Base-by-base conservation (phyloP, 208 protist species). In the Porcisia hertigi region DNA sequence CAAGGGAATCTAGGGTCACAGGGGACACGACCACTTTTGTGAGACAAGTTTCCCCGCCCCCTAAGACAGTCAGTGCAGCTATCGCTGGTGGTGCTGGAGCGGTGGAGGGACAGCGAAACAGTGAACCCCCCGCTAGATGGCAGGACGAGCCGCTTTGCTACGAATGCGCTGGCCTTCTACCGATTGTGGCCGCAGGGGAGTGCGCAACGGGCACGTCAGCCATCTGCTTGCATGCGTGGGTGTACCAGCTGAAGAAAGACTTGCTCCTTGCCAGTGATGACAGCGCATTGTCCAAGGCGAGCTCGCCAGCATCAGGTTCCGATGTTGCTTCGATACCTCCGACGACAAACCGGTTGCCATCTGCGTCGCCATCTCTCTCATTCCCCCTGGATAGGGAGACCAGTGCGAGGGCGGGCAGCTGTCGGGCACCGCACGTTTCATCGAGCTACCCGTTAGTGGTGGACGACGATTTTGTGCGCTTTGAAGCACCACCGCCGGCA, bases 191-290 rank as follows among this genome's bases (percentile, higher is more conserved):
- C 2, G 77, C 91, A 36, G 65, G 71, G 12, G 81, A 85, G 69
- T 71, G 65, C 49, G 81, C 81, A 34, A 71, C 78, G 6, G 79
- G 79, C 18, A 72, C 76, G 41, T 85, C 84, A 7, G 67, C 82
- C 5, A 82, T 91, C 14, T 89, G 80, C 30, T 76, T 94, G n/a
- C 92, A 97, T 60, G 89, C 91, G 18, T 95, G 88, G 86, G 71
- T 73, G 39, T 94, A 97, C 75, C 81, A 89, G 66, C 43, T 96
- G 0, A 82, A 84, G 34, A 78, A 86, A 80, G 55, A 11, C 41
- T 30, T 88, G 71, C 69, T 88, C 49, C 47, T 73, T 18, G 41
- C 36, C 36, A 52, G 36, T 6, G 54, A 73, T 20, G 23, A 34
- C 63, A 25, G 41, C 23, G 41, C 41, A 49, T 20, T 11, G 41